phyloP scores from a whole-genome alignment of 208 protist genomes.

The Novymonas esmeraldas region DNA sequence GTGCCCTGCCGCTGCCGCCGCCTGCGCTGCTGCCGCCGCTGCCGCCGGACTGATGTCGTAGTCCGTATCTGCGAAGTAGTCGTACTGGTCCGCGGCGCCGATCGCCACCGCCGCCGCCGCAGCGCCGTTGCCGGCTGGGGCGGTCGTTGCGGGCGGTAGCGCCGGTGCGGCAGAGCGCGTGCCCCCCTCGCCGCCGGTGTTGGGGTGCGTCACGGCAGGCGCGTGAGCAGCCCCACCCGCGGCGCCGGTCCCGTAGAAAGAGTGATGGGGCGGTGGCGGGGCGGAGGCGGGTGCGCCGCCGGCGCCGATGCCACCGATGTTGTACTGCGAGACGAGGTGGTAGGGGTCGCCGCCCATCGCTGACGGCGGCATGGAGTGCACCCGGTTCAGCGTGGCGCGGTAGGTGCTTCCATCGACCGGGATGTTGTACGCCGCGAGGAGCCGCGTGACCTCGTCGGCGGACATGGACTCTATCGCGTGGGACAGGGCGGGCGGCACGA shows the following conservation, averaged over 20 bases:
- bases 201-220: background rate
- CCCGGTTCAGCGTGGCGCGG: background rate
- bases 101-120: background rate
- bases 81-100: slow-evolving; percentile 10
- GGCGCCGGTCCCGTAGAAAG: slow-evolving; percentile 8
- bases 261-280: slow-evolving; percentile 8
- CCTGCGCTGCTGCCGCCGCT: too few relatives aligned
- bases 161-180: background rate
- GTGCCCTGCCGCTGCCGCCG: too few relatives aligned
- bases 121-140: background rate
- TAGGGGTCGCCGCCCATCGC: slow-evolving; percentile 1
- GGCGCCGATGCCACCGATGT: background rate
- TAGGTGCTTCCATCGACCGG: slow-evolving; percentile 1
- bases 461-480: background rate
- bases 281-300: background rate
- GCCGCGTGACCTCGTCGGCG: background rate
- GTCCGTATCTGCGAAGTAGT: slow-evolving; percentile 25
- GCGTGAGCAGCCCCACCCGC: background rate
- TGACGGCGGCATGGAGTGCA: slow-evolving; percentile 3
- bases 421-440: slow-evolving; percentile 9
- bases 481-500: slow-evolving; percentile 8
- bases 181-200: slow-evolving; percentile 3
- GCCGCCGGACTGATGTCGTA: slow-evolving; percentile 15
- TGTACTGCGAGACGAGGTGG: slow-evolving; percentile 14
- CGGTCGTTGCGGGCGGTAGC: background rate